These are phyloP conservation scores for Punica granatum DNA, from an alignment of 345 rosid genomes.

Conservation along the genomic window DNA sequence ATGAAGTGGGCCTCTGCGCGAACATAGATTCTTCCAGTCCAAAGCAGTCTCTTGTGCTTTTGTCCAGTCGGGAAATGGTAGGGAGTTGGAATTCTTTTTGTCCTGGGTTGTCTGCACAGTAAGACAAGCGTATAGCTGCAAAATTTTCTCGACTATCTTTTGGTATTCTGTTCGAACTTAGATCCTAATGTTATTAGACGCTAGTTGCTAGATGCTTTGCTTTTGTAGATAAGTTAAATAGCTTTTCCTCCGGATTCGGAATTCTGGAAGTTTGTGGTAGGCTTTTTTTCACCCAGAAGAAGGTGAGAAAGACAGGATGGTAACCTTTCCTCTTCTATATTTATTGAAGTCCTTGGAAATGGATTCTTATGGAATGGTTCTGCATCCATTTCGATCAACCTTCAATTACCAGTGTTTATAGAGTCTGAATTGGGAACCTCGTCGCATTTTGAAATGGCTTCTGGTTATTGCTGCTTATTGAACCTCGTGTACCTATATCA, in stretches of 20 bases:
- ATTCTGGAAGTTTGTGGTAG: neutral
- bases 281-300: neutral
- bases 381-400: neutral
- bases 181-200: neutral
- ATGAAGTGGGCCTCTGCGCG: conserved; percentile 9
- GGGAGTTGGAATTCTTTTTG: neutral
- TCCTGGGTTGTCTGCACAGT: neutral
- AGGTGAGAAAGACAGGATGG: neutral
- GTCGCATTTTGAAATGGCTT: neutral
- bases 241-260: neutral
- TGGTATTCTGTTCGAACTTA: neutral
- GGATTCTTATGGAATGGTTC: neutral
- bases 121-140: neutral
- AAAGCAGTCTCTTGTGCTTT: neutral
- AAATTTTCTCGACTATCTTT: neutral
- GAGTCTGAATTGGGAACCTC: neutral
- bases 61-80: neutral
- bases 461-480: neutral
- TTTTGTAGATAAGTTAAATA: neutral
- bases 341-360: neutral
- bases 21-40: neutral
- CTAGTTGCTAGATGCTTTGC: neutral
- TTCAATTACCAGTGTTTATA: neutral
- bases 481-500: neutral
- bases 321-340: neutral